Conservation (phyloP, 1,139 yeast genomes). For the Protomyces inundatus region DNA sequence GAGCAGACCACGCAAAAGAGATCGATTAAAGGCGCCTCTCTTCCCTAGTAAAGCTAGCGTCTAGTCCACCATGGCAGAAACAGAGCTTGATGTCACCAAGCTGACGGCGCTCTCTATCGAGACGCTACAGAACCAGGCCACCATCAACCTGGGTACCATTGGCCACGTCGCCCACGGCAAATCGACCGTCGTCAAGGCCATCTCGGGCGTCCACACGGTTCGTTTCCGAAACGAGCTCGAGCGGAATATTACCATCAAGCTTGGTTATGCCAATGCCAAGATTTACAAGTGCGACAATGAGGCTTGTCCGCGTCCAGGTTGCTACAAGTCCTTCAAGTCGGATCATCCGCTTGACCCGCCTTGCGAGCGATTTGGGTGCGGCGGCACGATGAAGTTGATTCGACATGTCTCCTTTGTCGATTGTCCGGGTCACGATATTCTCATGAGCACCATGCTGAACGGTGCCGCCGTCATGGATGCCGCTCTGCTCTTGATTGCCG, state of each 20-base stretch:
- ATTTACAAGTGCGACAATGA: conserved; percentile 88
- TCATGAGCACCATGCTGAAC: conserved; percentile 99
- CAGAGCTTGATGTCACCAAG: conserved; percentile 18
- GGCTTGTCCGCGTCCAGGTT: conserved; percentile 87
- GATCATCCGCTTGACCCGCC: conserved; percentile 92
- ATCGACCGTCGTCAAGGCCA: conserved; percentile 96
- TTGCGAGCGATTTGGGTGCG: conserved; percentile 72
- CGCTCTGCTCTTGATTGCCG: conserved; percentile 90
- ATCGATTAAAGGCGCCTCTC: not conserved
- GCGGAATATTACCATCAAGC: conserved; percentile 96
- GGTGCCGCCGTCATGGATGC: conserved; percentile 99
- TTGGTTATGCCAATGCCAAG: conserved; percentile 98
- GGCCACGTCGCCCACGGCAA: conserved; percentile 99
- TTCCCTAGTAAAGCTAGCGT: not conserved
- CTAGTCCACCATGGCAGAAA: not conserved
- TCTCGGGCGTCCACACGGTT: conserved; percentile 97
- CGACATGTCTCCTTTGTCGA: conserved; percentile 98
- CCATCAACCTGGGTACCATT: conserved; percentile 97
- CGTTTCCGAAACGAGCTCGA: conserved; percentile 69
- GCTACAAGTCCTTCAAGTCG: conserved; percentile 89
- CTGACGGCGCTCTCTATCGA: conserved; percentile 28
- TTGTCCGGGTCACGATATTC: conserved; percentile 99
- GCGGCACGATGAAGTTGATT: conserved; percentile 77
- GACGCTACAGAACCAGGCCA: conserved; percentile 69
- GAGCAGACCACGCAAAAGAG: not conserved